Evolutionary conservation across 805 yeast genomes (phyloP).

Genomic region (Kluyveromyces dobzhanskii): DNA sequence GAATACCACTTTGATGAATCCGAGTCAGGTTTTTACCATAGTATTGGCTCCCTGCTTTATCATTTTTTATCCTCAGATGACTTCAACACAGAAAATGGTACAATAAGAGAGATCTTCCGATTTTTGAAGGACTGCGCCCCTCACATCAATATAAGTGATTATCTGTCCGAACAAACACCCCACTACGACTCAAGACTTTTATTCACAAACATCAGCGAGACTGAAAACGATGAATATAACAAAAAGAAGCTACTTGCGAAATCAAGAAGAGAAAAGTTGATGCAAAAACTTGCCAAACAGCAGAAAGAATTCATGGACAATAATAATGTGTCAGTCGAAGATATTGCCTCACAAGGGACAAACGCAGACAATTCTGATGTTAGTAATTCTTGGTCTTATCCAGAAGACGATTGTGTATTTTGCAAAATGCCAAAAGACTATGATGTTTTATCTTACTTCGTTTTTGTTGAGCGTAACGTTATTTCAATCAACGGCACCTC

Average conservation of each 20-base stretch:
- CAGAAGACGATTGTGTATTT: slow-evolving; percentile 24
- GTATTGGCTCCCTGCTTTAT: slow-evolving; percentile 35
- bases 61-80: slow-evolving; percentile 34
- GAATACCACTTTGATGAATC: slow-evolving; percentile 30
- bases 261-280: slow-evolving; percentile 56
- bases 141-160: slow-evolving; percentile 26
- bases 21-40: slow-evolving; percentile 32
- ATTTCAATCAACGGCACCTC: slow-evolving; percentile 6
- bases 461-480: slow-evolving; percentile 23
- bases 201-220: slow-evolving; percentile 20
- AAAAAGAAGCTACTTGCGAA: slow-evolving; percentile 62
- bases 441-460: slow-evolving; percentile 24
- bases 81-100: slow-evolving; percentile 40
- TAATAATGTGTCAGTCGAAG: slow-evolving; percentile 28
- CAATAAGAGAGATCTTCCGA: slow-evolving; percentile 47
- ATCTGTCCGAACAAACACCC: slow-evolving; percentile 31
- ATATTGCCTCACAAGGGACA: slow-evolving; percentile 1
- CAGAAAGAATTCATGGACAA: slow-evolving; percentile 66
- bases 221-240: slow-evolving; percentile 36
- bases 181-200: slow-evolving; percentile 25
- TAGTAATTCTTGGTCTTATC: slow-evolving; percentile 2
- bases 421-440: slow-evolving; percentile 26
- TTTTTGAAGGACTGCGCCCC: slow-evolving; percentile 21
- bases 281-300: slow-evolving; percentile 74
- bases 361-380: slow-evolving; percentile 1